phyloP scores from a whole-genome alignment of 768 basidiomycete species.

The Mycena chlorophos region DNA sequence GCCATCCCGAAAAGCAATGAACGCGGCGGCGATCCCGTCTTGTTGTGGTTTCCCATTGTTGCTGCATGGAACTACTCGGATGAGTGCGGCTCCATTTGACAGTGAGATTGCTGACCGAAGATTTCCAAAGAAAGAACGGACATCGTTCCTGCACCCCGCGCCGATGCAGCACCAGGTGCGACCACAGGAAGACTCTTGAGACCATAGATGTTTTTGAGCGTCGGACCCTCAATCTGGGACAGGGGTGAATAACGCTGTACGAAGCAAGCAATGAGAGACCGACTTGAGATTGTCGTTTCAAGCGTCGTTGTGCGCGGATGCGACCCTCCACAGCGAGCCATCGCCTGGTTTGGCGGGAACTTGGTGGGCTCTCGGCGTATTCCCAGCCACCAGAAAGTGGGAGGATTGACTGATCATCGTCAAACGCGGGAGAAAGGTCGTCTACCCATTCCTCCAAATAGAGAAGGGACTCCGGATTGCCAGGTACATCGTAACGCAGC shows the following conservation, averaged over 20 bases:
- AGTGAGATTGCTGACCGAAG: constrained; percentile 55
- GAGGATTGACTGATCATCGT: constrained; percentile 23
- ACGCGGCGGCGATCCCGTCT: constrained; percentile 67
- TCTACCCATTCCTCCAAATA: constrained; percentile 62
- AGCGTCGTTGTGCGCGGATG: constrained; percentile 18
- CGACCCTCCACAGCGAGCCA: constrained; percentile 48
- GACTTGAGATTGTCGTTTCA: constrained; percentile 57
- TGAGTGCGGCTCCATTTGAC: background rate
- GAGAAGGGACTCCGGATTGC: constrained; percentile 53
- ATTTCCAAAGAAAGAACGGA: constrained; percentile 80
- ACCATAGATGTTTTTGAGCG: constrained; percentile 71
- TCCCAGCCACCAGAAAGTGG: constrained; percentile 70
- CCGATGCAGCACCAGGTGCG: constrained; percentile 22
- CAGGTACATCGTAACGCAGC: constrained; percentile 67
- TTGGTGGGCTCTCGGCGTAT: constrained; percentile 71
- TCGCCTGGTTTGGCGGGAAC: constrained; percentile 47
- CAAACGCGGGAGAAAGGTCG: background rate
- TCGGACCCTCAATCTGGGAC: constrained; percentile 64
- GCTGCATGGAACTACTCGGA: constrained; percentile 55
- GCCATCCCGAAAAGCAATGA: constrained; percentile 67
- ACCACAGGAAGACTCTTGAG: constrained; percentile 59
- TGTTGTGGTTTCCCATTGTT: constrained; percentile 64
- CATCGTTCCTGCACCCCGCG: constrained; percentile 65
- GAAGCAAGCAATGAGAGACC: background rate
- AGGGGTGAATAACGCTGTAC: constrained; percentile 1